Percentiles rank a stretch among this genome's conserved stretches.
Evolutionary conservation across 495 filamentous ascomycete genomes (phyloP).

Genomic region (Neurospora sp.): DNA sequence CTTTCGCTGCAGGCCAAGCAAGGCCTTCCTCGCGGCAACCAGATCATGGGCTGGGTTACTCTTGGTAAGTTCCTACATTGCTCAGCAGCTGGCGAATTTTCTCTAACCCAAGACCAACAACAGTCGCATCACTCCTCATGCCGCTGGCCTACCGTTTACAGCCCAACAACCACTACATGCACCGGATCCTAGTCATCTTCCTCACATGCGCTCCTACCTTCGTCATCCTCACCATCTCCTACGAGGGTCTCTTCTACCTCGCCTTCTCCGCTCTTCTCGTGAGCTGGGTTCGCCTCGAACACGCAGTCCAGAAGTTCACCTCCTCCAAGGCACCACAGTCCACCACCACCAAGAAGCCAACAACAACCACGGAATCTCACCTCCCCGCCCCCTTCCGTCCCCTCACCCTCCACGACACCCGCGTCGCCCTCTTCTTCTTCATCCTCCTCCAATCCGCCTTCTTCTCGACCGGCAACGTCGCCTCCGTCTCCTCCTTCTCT

Average conservation of each 20-base stretch:
- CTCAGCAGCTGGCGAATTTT: background rate
- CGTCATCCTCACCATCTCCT: conserved; percentile 93
- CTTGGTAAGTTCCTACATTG: conserved; percentile 47
- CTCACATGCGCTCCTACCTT: conserved; percentile 89
- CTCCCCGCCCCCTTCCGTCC: conserved; percentile 48
- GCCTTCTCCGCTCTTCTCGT: conserved; percentile 75
- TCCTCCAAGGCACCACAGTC: conserved; percentile 7
- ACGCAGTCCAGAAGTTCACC: conserved; percentile 55
- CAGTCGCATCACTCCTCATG: conserved; percentile 65
- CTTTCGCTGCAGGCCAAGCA: conserved; percentile 74
- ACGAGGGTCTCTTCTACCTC: conserved; percentile 95
- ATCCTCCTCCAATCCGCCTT: conserved; percentile 91
- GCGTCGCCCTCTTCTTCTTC: conserved; percentile 89
- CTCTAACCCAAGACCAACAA: conserved; percentile 21
- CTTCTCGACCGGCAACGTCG: conserved; percentile 95
- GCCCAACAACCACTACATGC: conserved; percentile 81
- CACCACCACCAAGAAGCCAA: conserved; percentile 12
- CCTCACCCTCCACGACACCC: conserved; percentile 69
- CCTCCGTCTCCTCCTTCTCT: conserved; percentile 88
- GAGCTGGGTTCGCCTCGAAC: conserved; percentile 85
- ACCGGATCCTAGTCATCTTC: conserved; percentile 82
- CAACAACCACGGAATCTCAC: conserved; percentile 12
- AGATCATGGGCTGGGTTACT: conserved; percentile 76
- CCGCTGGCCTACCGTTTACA: conserved; percentile 74
- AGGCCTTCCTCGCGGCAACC: conserved; percentile 84